Conservation (phyloP, 768 basidiomycete species). For the Polyporus arcularius region DNA sequence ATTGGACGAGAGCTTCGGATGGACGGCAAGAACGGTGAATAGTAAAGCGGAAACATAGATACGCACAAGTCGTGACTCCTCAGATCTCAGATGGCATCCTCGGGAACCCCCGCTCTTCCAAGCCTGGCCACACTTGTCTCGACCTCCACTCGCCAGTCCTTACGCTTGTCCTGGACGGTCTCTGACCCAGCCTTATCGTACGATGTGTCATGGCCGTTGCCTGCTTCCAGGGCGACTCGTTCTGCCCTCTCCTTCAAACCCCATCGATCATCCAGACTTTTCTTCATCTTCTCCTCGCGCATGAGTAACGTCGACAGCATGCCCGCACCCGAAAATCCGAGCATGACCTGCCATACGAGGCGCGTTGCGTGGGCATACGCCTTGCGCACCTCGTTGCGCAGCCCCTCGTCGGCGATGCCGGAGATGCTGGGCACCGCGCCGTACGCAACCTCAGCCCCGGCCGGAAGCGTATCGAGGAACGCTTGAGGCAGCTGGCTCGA, state of each 20-base stretch:
- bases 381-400: slow-evolving; percentile 26
- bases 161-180: no score
- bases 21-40: no score
- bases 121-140: no score
- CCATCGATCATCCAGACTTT: slow-evolving; percentile 27
- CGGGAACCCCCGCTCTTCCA: no score
- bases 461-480: slow-evolving; percentile 28
- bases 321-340: slow-evolving; percentile 31
- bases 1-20: no score
- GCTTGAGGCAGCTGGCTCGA: slow-evolving; percentile 28
- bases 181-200: no score
- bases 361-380: slow-evolving; percentile 32
- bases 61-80: no score
- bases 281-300: slow-evolving; percentile 29
- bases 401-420: slow-evolving; percentile 20
- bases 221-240: no score
- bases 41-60: no score
- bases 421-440: slow-evolving; percentile 33
- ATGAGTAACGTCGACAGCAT: slow-evolving; percentile 29
- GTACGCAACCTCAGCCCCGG: slow-evolving; percentile 29
- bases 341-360: slow-evolving; percentile 34
- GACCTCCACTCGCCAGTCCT: no score
- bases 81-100: no score
- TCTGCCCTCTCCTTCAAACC: slow-evolving; percentile 1
- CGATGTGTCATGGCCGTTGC: no score